phyloP scores from a whole-genome alignment of 306 rosid species.

The Cajanus cajan region DNA sequence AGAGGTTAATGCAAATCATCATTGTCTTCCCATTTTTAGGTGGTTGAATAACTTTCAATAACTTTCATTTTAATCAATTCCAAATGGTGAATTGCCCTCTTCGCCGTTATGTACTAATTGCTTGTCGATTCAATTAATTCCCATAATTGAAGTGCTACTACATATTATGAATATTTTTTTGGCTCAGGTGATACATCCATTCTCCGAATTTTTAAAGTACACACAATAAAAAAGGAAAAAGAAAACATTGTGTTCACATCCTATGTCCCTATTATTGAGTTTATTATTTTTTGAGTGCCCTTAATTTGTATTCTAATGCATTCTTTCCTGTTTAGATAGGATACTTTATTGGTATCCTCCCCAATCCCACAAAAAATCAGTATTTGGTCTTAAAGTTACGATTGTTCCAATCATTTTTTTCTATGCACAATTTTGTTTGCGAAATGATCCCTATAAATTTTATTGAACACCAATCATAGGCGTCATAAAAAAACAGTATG shows the following conservation, averaged over 20 bases:
- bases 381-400: constrained; percentile 54
- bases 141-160: neutral
- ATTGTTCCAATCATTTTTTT: constrained; percentile 70
- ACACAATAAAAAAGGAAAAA: neutral
- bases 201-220: neutral
- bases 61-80: constrained; percentile 7
- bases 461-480: constrained; percentile 55
- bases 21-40: constrained; percentile 48
- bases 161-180: neutral
- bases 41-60: constrained; percentile 26
- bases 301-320: constrained; percentile 12
- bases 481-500: constrained; percentile 67
- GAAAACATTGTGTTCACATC: neutral
- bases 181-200: neutral
- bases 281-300: neutral
- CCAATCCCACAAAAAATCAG: constrained; percentile 46
- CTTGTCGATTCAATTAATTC: neutral
- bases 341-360: constrained; percentile 28
- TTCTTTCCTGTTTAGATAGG: constrained; percentile 43
- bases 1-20: constrained; percentile 57
- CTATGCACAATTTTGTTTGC: constrained; percentile 52
- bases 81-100: neutral
- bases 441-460: constrained; percentile 65
- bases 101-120: neutral
- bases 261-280: neutral